Evolutionary conservation across 2,329 filamentous ascomycete species (phyloP), one percentile per base, ranked within the genome.

Genomic region (Corinectria fuckeliana): DNA sequence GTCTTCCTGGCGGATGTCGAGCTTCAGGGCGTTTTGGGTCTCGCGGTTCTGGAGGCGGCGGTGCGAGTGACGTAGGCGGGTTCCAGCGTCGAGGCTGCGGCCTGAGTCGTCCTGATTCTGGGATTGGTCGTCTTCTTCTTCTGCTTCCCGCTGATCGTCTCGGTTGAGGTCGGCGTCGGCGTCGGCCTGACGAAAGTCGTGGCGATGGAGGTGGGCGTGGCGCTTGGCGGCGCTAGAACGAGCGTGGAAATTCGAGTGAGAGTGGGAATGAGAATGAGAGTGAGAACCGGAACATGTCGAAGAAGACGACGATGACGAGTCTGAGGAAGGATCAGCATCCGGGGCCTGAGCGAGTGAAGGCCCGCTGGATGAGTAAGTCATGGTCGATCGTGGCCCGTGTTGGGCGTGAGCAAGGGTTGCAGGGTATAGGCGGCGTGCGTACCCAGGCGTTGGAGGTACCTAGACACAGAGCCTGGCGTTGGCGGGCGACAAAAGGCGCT

Each of bases 311-410:
- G 61, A 49, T 50, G 58, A 45, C 45, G 57, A 60, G 48, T 55
- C 30, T 32, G 38, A 60, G 58, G 61, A 56, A 58, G 67, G 68
- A 70, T 70, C 68, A 60, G 50, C 68, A 67, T 68, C 60, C 52
- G 70, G 67, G 71, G 72, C 68, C 73, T 76, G 74, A 75, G 72
- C 66, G 74, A 75, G 73, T 74, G 74, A 76, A 76, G 75, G 66
- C 74, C 70, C 65, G 66, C 61, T 72, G 62, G 66, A 67, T 67
- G 65, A 71, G 65, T 71, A 74, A 71, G 74, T 74, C 75, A 76
- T 77, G 64, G 60, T 65, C 50, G 61, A 64, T 58, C 36, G 67
- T 63, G 68, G 68, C 67, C 64, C 64, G 69, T 69, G n/a, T n/a
- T n/a, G 67, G 67, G 56, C 62, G 66, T 69, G 62, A 62, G 67